Base-by-base conservation (phyloP, 371 early-diverging fungal genomes). In the Thermomucor indicae-seudaticae region DNA sequence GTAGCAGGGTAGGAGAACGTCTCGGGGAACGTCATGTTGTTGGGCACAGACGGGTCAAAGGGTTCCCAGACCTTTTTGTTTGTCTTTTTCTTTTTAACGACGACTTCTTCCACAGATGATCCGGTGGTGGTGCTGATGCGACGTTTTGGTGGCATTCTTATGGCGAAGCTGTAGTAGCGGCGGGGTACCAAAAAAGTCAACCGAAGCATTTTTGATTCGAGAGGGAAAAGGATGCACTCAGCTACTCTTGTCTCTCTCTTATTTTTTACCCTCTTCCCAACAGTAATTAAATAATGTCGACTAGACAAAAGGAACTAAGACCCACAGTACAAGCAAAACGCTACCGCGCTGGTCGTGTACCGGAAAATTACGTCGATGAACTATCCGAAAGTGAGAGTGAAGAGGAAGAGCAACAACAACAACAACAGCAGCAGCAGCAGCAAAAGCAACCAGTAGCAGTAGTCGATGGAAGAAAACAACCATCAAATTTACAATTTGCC, bases 11-110 rank as follows among this genome's bases (percentile, higher is more conserved):
- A 80, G 19, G 50, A 49, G 48, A 84, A 66, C 14, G 60, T 53
- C 0, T 62, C 74, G 28, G 90, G 90, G 70, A 90, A 77, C 17
- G 64, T 62, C 28, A 70, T 80, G 67, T 88, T 89, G 27, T 63
- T 80, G 4, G 81, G 85, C 10, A 83, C 53, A 2, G 70, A 53
- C 25, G 72, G 62, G 56, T 72, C 76, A 45, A 72, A 61, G 0
- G 72, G 70, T 11, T 43, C 64, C 52, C 59, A 64, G 2, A 47
- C 49, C 4, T 49, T 55, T 22, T 38, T 35, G 27, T 61, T 65
- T 10, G 12, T 34, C 41, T 44, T 56, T 35, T 49, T 50, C 37
- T n/a, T n/a, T n/a, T n/a, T n/a, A n/a, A n/a, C n/a, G 37, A 14
- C 1, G 47, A 43, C 14, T 45, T 44, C 32, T 54, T 49, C 37